phyloP scores from a whole-genome alignment of 768 basidiomycete species.

The Hygrophorus russula region DNA sequence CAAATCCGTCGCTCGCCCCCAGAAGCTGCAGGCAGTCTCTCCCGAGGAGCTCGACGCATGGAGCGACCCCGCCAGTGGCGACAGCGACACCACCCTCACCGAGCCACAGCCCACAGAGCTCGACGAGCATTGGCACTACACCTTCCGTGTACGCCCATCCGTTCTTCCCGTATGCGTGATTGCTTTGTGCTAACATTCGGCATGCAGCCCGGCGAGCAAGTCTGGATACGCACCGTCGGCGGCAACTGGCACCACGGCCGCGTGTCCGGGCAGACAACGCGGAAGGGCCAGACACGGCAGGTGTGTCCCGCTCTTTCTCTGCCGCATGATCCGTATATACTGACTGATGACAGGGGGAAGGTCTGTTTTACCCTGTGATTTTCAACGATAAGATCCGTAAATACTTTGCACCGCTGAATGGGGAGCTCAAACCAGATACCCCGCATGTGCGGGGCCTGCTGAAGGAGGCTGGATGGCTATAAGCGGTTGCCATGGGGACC shows the following conservation, averaged over 20 bases:
- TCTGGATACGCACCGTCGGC: slow-evolving; percentile 40
- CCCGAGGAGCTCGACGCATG: slow-evolving; percentile 20
- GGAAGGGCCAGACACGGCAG: slow-evolving; percentile 33
- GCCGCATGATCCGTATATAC: neutral
- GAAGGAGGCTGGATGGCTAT: slow-evolving; percentile 36
- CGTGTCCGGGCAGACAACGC: slow-evolving; percentile 32
- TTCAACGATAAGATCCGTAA: slow-evolving; percentile 41
- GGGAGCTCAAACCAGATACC: slow-evolving; percentile 55
- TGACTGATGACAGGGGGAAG: slow-evolving; percentile 25
- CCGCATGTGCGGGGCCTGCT: slow-evolving; percentile 34
- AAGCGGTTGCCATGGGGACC: slow-evolving; percentile 5
- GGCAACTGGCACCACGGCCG: slow-evolving; percentile 43
- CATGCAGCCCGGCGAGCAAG: slow-evolving; percentile 31
- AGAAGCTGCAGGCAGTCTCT: slow-evolving; percentile 20
- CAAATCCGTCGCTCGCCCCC: neutral
- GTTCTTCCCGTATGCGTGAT: neutral
- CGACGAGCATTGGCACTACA: slow-evolving; percentile 41
- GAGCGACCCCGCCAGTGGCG: slow-evolving; percentile 5
- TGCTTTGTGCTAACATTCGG: slow-evolving; percentile 3
- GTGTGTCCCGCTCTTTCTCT: slow-evolving; percentile 20
- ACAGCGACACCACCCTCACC: slow-evolving; percentile 20
- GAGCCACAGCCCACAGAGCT: slow-evolving; percentile 27
- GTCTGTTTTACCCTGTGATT: slow-evolving; percentile 43
- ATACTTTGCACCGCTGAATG: slow-evolving; percentile 53
- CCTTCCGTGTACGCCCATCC: slow-evolving; percentile 37